Conservation (phyloP, 2,329 filamentous ascomycete genomes). For the Lecanicillium sp. region DNA sequence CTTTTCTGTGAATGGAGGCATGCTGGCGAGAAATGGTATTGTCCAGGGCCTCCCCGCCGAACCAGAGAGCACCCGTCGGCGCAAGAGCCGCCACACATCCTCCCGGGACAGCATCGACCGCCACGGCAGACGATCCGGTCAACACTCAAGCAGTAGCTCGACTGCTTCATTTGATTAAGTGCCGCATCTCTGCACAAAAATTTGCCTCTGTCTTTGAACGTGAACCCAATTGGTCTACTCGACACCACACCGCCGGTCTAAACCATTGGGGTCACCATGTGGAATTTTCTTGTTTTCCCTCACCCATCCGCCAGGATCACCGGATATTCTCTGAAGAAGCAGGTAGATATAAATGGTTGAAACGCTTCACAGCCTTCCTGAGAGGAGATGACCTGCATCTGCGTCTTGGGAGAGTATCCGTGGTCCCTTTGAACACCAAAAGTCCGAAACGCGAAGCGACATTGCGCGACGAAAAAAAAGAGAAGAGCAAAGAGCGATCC, state of each 20-base stretch:
- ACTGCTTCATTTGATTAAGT: conserved; percentile 49
- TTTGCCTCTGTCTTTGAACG: conserved; percentile 4
- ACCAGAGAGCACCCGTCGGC: conserved; percentile 39
- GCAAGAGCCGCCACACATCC: conserved; percentile 45
- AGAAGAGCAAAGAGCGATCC: conserved; percentile 10
- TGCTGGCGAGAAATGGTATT: conserved; percentile 64
- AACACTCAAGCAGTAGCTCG: conserved; percentile 55
- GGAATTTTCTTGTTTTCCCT: neutral
- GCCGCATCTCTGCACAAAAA: neutral
- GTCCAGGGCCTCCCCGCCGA: conserved; percentile 56
- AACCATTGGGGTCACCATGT: neutral
- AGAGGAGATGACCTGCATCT: conserved; percentile 20
- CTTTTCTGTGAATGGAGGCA: conserved; percentile 94
- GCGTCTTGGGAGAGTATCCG: conserved; percentile 1
- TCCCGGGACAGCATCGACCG: conserved; percentile 35
- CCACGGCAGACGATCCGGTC: conserved; percentile 42
- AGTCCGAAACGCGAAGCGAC: neutral
- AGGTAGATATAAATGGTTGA: conserved; percentile 24
- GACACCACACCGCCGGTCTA: conserved; percentile 2
- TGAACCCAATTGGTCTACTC: conserved; percentile 10
- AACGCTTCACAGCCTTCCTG: conserved; percentile 28
- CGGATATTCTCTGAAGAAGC: conserved; percentile 8
- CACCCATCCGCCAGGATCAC: neutral
- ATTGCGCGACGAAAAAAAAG: conserved; percentile 6
- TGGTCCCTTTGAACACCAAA: neutral